Evolutionary conservation across 257 asterid genomes (phyloP).

Genomic region (Verbena officinalis): DNA sequence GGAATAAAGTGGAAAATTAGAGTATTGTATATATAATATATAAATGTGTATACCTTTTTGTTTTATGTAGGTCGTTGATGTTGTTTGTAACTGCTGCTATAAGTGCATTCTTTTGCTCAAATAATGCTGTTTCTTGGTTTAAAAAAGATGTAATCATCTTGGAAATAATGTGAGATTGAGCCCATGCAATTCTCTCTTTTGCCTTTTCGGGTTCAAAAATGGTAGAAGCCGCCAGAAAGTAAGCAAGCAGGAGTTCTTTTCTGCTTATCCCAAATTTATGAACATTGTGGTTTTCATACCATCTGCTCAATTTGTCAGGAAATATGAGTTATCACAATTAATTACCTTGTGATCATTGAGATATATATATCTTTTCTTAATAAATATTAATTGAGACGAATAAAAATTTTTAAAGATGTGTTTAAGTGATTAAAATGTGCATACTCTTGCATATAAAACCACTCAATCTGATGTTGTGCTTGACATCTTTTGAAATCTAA

Average conservation of each 20-base stretch:
- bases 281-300: slow-evolving; percentile 37
- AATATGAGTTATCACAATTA: no score
- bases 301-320: slow-evolving; percentile 27
- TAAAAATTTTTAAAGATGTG: no score
- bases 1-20: no score
- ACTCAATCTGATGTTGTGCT: slow-evolving; percentile 52
- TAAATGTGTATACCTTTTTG: slow-evolving; percentile 34
- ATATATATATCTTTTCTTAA: no score
- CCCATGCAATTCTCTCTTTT: slow-evolving; percentile 48
- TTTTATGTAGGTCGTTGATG: slow-evolving; percentile 7
- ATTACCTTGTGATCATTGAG: no score
- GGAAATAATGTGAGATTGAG: slow-evolving; percentile 38
- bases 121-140: neutral
- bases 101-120: slow-evolving; percentile 6
- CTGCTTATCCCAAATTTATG: slow-evolving; percentile 38
- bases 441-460: slow-evolving; percentile 41
- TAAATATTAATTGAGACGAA: no score
- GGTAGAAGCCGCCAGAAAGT: slow-evolving; percentile 44
- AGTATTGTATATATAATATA: no score
- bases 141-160: slow-evolving; percentile 31
- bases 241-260: slow-evolving; percentile 38
- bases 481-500: slow-evolving; percentile 55
- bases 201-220: slow-evolving; percentile 44
- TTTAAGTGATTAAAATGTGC: neutral
- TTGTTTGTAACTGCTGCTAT: neutral